Percentiles rank a stretch among this genome's conserved stretches.
Conservation (phyloP, 2,329 filamentous ascomycete species). For the Fusarium sp. region DNA sequence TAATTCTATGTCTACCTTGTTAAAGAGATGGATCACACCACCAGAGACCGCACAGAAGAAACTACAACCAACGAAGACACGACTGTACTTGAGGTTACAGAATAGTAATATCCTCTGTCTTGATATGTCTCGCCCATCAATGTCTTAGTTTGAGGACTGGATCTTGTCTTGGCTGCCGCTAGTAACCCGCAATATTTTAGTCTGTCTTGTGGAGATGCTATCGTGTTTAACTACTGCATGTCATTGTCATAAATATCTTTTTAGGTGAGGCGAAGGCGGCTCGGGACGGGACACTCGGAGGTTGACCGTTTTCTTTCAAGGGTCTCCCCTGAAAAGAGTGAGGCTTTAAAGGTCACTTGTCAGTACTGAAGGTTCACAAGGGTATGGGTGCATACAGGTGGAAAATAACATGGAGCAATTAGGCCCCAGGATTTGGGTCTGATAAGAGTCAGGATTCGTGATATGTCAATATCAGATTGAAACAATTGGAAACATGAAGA, state of each 20-base stretch:
- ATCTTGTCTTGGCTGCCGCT: slow-evolving; percentile 2
- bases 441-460: neutral
- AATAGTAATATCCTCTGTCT: neutral
- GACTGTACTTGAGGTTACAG: neutral
- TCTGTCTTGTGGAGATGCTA: neutral
- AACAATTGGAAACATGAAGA: slow-evolving; percentile 1
- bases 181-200: neutral
- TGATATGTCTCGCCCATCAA: neutral
- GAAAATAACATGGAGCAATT: neutral
- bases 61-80: neutral
- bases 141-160: neutral
- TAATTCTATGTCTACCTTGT: neutral
- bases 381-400: neutral
- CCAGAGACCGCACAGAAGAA: neutral
- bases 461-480: neutral
- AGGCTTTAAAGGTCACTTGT: neutral
- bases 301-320: neutral
- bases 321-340: neutral
- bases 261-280: neutral
- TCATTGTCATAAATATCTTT: neutral
- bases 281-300: neutral
- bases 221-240: neutral
- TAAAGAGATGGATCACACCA: neutral
- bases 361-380: neutral
- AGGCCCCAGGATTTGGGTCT: neutral